Percentiles rank a stretch among this genome's conserved stretches.
phyloP scores from a whole-genome alignment of 2,329 filamentous ascomycete species.

The Orbilia ellipsospora region DNA sequence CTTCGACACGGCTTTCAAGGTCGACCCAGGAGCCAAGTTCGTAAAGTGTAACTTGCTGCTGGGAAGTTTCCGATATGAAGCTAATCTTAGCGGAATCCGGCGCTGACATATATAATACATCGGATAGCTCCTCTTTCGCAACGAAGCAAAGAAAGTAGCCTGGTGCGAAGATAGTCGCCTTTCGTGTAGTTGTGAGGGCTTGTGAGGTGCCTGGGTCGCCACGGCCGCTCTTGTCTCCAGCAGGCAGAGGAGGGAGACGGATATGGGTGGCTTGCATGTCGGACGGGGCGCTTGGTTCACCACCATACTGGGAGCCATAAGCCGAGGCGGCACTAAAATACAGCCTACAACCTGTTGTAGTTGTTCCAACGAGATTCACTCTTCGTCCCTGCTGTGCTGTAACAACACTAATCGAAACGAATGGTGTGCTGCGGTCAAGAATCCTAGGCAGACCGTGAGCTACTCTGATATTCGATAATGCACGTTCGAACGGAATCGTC shows the following conservation, averaged over 20 bases:
- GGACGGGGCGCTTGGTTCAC: constrained; percentile 71
- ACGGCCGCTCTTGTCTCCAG: constrained; percentile 59
- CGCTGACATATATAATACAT: constrained; percentile 82
- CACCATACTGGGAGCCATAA: constrained; percentile 56
- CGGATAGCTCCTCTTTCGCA: constrained; percentile 65
- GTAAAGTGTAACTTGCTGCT: constrained; percentile 56
- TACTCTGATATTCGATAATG: constrained; percentile 80
- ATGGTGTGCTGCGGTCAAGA: constrained; percentile 75
- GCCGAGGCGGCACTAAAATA: constrained; percentile 78
- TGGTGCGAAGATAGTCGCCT: constrained; percentile 74
- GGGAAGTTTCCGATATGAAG: constrained; percentile 58
- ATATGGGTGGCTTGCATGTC: constrained; percentile 99
- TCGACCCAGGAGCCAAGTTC: constrained; percentile 85
- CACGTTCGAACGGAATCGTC: constrained; percentile 67
- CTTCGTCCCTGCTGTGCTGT: constrained; percentile 81
- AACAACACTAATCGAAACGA: constrained; percentile 88
- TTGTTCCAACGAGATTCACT: constrained; percentile 88
- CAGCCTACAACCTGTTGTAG: constrained; percentile 87
- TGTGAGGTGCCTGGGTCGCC: constrained; percentile 57
- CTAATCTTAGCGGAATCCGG: constrained; percentile 90
- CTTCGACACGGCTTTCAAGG: constrained; percentile 78
- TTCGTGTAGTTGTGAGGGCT: constrained; percentile 61
- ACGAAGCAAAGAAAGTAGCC: constrained; percentile 93
- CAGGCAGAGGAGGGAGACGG: constrained; percentile 81
- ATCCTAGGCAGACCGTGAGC: constrained; percentile 80